A percentile compares a stretch with the other conserved stretches of the same genome.
Evolutionary conservation across 805 yeast species (phyloP).

Genomic region (Candida nitratophila): DNA sequence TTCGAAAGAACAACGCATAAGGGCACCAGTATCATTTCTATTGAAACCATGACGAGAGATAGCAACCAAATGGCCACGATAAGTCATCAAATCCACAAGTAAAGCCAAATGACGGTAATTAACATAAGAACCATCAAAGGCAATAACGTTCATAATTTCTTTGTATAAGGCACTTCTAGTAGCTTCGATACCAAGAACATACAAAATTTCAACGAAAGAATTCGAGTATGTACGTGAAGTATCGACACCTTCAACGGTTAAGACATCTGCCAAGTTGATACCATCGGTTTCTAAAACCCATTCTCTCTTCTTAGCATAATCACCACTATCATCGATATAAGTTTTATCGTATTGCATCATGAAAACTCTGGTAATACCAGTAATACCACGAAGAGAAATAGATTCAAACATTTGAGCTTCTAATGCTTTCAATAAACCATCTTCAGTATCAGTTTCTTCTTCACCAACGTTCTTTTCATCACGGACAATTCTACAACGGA

Average conservation of each 20-base stretch:
- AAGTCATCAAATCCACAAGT: conserved; percentile 96
- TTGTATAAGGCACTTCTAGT: conserved; percentile 90
- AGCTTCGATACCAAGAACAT: conserved; percentile 97
- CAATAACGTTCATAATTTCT: conserved; percentile 94
- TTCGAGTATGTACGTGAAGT: conserved; percentile 86
- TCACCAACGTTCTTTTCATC: conserved; percentile 91
- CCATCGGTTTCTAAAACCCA: conserved; percentile 99
- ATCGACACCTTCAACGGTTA: conserved; percentile 93
- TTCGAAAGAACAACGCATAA: conserved; percentile 99
- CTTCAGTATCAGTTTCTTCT: conserved; percentile 94
- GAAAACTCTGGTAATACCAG: conserved; percentile 84
- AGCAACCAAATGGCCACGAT: conserved; percentile 97
- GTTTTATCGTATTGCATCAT: conserved; percentile 81
- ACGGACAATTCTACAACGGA: conserved; percentile 97
- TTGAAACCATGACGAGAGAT: conserved; percentile 99
- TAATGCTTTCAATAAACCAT: conserved; percentile 88
- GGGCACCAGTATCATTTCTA: conserved; percentile 97
- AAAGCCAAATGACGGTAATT: conserved; percentile 98
- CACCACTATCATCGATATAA: conserved; percentile 75
- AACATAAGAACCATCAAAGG: conserved; percentile 99
- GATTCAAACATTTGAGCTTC: conserved; percentile 96
- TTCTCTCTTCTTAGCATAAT: conserved; percentile 80
- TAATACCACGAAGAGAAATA: conserved; percentile 91
- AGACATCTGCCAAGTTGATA: conserved; percentile 89
- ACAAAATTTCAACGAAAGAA: conserved; percentile 91